These are phyloP conservation scores for Phanerodontia chrysosporium DNA, from an alignment of 768 basidiomycete genomes.

Conservation along the genomic window DNA sequence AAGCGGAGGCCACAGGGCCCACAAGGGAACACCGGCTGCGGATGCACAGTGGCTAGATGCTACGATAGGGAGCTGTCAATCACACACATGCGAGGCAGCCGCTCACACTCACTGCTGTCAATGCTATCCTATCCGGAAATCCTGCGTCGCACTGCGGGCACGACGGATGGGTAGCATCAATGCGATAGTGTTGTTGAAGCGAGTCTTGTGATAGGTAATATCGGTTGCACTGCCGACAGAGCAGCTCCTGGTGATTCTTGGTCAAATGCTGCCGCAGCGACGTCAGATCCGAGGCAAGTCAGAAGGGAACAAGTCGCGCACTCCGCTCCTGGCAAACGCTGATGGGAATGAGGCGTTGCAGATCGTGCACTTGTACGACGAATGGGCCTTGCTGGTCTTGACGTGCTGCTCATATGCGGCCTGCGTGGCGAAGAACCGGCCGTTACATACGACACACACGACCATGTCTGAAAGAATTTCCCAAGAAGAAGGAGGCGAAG, in stretches of 20 bases:
- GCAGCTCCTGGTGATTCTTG: conserved; percentile 9
- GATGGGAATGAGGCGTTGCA: conserved; percentile 10
- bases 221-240: conserved; percentile 14
- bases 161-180: conserved; percentile 6
- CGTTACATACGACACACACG: conserved; percentile 7
- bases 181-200: conserved; percentile 12
- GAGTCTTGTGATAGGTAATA: conserved; percentile 9
- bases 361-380: conserved; percentile 6
- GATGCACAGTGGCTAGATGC: conserved; percentile 2
- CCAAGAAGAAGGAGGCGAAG: background rate
- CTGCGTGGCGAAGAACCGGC: conserved; percentile 3
- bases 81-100: background rate
- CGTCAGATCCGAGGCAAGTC: background rate
- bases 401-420: conserved; percentile 6
- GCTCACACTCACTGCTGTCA: conserved; percentile 1
- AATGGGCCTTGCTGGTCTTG: conserved; percentile 3
- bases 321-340: conserved; percentile 10
- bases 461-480: background rate
- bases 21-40: conserved; percentile 1
- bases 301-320: background rate
- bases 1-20: background rate
- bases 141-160: conserved; percentile 9
- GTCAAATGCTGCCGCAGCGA: conserved; percentile 6
- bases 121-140: conserved; percentile 1
- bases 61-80: background rate